Base-by-base conservation (phyloP, 805 yeast species). In the Lipomyces lipofer region DNA sequence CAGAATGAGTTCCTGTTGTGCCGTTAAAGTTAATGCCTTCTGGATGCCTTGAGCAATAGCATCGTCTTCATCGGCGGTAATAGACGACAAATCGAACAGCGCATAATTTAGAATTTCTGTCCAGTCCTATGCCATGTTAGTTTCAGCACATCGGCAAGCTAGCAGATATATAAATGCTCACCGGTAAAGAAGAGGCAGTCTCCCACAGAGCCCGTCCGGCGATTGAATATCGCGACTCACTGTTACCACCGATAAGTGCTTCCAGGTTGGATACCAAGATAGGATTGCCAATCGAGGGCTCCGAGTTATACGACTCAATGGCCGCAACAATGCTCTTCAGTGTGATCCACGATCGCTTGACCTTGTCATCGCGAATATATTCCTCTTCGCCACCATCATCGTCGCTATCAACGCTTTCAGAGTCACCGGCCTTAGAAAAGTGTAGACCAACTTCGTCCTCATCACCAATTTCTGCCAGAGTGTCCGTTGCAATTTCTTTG, bases 401-500 rank as follows among this genome's bases (percentile, higher is more conserved):
- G 8, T 17, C n/a, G 33, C 51, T 51, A n/a, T 58, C 58, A 8
- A 52, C 61, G 7, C 42, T 12, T n/a, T 51, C 51, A 36, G 44
- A 43, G 9, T 38, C 52, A 15, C 24, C n/a, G 12, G 48, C 46
- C 19, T 36, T 52, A 28, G 42, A 29, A 7, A 54, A 33, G 17
- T 48, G 40, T 4, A 43, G 39, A 3, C 49, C 43, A n/a, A 52
- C 21, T 8, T 32, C 48, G 25, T 19, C 54, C 19, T 22, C 59
- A 25, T 46, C 39, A 17, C 52, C 63, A 27, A 52, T 45, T 7
- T 45, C 48, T 13, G 43, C 47, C 12, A 51, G 29, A 13, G 42
- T 25, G 19, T 47, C 66, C 15, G 71, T 49, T 1, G 73, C 56
- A 5, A 60, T 63, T 3, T 72, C 66, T 4, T 63, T 58, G 42